Percentiles rank a stretch among this genome's conserved stretches.
These are phyloP conservation scores for Athelia psychrophila DNA, from an alignment of 1,284 basidiomycete genomes.

Conservation along the genomic window DNA sequence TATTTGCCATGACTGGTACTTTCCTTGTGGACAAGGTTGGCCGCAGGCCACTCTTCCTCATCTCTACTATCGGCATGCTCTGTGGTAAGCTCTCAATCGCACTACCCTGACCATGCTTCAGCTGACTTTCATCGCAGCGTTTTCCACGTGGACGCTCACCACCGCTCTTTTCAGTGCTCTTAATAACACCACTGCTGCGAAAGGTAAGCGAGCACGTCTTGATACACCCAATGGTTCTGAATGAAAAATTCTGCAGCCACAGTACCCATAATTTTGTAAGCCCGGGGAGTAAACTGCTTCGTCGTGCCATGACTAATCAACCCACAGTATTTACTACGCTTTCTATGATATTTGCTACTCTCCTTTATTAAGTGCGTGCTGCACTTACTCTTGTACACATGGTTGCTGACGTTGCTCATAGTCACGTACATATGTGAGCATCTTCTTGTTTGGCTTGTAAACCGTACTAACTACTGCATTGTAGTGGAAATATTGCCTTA, in stretches of 20 bases:
- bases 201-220: conserved; percentile 36
- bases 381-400: too few species aligned
- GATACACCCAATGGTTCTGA: not conserved
- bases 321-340: not conserved
- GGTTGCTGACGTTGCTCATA: too few species aligned
- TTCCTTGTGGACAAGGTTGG: conserved; percentile 59
- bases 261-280: conserved; percentile 61
- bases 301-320: not conserved
- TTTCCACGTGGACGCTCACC: conserved; percentile 59
- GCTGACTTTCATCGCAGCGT: conserved; percentile 24
- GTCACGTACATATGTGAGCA: too few species aligned
- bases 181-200: conserved; percentile 46
- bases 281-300: not conserved
- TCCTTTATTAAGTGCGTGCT: conserved; percentile 59
- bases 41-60: conserved; percentile 59
- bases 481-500: conserved; percentile 69
- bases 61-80: conserved; percentile 66
- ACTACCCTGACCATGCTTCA: not conserved
- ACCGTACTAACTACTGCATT: not conserved
- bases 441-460: not conserved
- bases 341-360: conserved; percentile 26
- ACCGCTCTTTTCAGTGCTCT: conserved; percentile 54
- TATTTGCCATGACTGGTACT: conserved; percentile 51
- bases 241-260: conserved; percentile 36
- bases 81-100: conserved; percentile 35